phyloP scores from a whole-genome alignment of 2,329 filamentous ascomycete genomes.

The Coniochaeta ligniaria region DNA sequence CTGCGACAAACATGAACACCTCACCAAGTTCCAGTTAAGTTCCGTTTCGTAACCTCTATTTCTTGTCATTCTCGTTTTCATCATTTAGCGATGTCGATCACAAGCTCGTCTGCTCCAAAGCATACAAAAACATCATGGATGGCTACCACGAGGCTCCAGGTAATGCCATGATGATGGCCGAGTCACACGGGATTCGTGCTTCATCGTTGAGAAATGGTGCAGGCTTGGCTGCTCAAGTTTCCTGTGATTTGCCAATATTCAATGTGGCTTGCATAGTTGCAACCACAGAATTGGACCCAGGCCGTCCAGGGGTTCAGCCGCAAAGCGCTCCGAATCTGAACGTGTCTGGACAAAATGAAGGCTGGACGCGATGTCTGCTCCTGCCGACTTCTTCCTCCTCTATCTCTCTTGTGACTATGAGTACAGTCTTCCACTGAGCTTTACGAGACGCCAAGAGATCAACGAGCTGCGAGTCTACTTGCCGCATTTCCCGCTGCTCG shows the following conservation, averaged over 20 bases:
- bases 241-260: neutral
- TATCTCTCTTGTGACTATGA: neutral
- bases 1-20: too few relatives aligned
- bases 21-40: too few relatives aligned
- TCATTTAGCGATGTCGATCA: too few relatives aligned
- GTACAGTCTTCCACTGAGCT: neutral
- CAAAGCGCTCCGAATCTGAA: slow-evolving; percentile 2
- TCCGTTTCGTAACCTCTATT: too few relatives aligned
- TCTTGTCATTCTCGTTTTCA: too few relatives aligned
- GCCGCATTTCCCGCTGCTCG: neutral
- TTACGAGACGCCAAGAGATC: neutral
- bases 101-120: too few relatives aligned
- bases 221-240: neutral
- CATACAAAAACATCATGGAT: too few relatives aligned
- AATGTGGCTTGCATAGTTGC: neutral
- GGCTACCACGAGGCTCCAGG: too few relatives aligned
- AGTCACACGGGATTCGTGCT: neutral
- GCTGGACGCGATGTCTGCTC: neutral
- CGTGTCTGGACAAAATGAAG: neutral
- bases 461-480: neutral
- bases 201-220: neutral
- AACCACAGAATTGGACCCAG: slow-evolving; percentile 1
- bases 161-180: neutral
- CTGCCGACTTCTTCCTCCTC: neutral
- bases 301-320: neutral